Conservation (phyloP, 768 basidiomycete species). For the Kwoniella dejecticola region DNA sequence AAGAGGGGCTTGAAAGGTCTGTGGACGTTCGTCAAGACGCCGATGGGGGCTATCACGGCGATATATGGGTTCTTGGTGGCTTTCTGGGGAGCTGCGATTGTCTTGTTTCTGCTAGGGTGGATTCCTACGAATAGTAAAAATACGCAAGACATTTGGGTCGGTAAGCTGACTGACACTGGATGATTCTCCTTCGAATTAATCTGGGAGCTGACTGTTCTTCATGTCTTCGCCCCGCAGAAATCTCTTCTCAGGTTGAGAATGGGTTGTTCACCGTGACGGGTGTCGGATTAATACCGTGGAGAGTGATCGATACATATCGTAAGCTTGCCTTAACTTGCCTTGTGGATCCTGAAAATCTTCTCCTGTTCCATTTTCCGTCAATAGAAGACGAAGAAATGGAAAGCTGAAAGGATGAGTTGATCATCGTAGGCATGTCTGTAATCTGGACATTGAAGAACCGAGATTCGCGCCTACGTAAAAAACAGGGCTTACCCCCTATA, state of each 20-base stretch:
- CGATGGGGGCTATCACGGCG: conserved; percentile 70
- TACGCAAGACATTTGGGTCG: conserved; percentile 75
- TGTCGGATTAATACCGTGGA: conserved; percentile 74
- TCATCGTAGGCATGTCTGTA: conserved; percentile 64
- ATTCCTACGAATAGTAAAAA: conserved; percentile 72
- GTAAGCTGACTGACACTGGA: conserved; percentile 25
- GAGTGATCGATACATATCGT: conserved; percentile 76
- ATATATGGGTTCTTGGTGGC: conserved; percentile 79
- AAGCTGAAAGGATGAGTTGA: too few relatives aligned
- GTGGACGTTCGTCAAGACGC: conserved; percentile 83
- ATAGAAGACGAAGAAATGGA: too few relatives aligned
- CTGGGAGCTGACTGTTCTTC: too few relatives aligned
- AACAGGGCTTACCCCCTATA: conserved; percentile 68
- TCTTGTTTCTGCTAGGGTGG: conserved; percentile 64
- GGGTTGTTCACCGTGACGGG: conserved; percentile 81
- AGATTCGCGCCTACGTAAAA: conserved; percentile 64
- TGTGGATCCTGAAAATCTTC: too few relatives aligned
- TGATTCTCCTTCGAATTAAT: too few relatives aligned
- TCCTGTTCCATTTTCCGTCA: too few relatives aligned
- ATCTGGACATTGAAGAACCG: conserved; percentile 74
- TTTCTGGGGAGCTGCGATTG: conserved; percentile 85
- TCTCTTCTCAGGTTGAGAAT: conserved; percentile 66
- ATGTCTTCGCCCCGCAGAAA: too few relatives aligned
- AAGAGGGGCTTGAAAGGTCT: conserved; percentile 68
- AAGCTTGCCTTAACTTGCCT: conserved; percentile 1